Conservation (phyloP, 257 asterid genomes). For the Fraxinus americana region DNA sequence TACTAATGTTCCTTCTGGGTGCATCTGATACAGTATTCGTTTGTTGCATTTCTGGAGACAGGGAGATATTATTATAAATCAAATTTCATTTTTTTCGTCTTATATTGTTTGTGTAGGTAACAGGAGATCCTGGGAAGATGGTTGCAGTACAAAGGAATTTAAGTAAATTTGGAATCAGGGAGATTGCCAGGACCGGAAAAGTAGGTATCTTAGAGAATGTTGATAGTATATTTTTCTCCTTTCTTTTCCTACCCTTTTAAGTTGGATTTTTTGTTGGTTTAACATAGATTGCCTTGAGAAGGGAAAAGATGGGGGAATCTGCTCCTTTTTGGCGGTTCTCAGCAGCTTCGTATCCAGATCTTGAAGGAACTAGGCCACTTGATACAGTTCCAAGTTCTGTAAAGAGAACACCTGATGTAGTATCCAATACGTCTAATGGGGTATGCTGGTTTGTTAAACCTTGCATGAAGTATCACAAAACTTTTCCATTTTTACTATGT, state of each 20-base stretch:
- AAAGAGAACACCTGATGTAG: slow-evolving; percentile 36
- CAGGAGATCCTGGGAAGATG: slow-evolving; percentile 99
- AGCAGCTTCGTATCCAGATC: slow-evolving; percentile 99
- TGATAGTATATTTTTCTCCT: slow-evolving; percentile 5
- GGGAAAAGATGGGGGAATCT: slow-evolving; percentile 96
- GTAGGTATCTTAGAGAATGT: slow-evolving; percentile 33
- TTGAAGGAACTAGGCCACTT: slow-evolving; percentile 57
- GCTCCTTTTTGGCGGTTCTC: slow-evolving; percentile 99
- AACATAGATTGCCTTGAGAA: slow-evolving; percentile 86
- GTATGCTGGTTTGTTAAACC: slow-evolving; percentile 41
- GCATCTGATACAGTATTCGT: slow-evolving; percentile 10
- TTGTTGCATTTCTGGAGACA: background rate
- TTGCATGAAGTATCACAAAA: slow-evolving; percentile 5
- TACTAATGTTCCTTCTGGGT: background rate
- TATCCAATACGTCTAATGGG: slow-evolving; percentile 62
- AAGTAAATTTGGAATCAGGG: slow-evolving; percentile 89
- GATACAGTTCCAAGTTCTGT: slow-evolving; percentile 43
- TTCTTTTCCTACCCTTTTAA: slow-evolving; percentile 12
- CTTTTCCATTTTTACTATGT: background rate
- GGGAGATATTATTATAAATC: slow-evolving; percentile 5
- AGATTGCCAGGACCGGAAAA: slow-evolving; percentile 97
- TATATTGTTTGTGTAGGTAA: slow-evolving; percentile 51
- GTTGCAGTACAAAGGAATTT: slow-evolving; percentile 88
- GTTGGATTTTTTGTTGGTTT: slow-evolving; percentile 23
- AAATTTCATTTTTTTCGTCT: slow-evolving; percentile 18